Conservation (phyloP, 1,284 basidiomycete genomes). For the Sphagnurus paluster region DNA sequence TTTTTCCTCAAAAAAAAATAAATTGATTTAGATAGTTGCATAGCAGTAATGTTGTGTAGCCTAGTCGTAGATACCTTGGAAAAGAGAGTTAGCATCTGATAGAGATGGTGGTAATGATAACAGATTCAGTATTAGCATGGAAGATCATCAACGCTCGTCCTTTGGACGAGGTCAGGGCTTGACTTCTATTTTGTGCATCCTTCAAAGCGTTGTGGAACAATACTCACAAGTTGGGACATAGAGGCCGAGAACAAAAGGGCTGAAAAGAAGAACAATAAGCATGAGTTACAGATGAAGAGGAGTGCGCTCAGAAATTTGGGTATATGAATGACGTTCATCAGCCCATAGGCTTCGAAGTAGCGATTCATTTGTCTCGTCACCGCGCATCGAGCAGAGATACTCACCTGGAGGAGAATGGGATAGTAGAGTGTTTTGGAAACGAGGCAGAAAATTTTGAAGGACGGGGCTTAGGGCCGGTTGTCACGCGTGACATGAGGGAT, state of each 20-base stretch:
- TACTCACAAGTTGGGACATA: constrained; percentile 34
- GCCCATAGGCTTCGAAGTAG: constrained; percentile 74
- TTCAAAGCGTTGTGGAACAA: constrained; percentile 23
- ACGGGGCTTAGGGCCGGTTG: constrained; percentile 40
- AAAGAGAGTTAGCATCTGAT: neutral
- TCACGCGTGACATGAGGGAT: constrained; percentile 20
- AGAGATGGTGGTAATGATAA: neutral
- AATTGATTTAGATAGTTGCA: too few relatives aligned
- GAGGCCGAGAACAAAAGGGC: neutral
- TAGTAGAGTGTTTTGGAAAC: constrained; percentile 17
- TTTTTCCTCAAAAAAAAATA: too few relatives aligned
- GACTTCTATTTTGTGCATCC: constrained; percentile 83
- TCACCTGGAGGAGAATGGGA: constrained; percentile 26
- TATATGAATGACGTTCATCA: constrained; percentile 72
- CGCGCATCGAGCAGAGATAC: constrained; percentile 24
- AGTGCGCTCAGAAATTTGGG: constrained; percentile 81
- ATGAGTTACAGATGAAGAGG: constrained; percentile 11
- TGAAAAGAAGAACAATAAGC: constrained; percentile 7
- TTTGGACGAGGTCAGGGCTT: constrained; percentile 79
- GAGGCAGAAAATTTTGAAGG: constrained; percentile 22
- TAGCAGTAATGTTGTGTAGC: too few relatives aligned
- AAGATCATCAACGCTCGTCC: constrained; percentile 68
- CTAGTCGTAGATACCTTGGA: neutral
- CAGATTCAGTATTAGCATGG: constrained; percentile 84
- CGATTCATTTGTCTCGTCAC: constrained; percentile 79